Evolutionary conservation across 2,329 filamentous ascomycete species (phyloP), one percentile per base, ranked within the genome.

Genomic region (Xylariaceae sp.): DNA sequence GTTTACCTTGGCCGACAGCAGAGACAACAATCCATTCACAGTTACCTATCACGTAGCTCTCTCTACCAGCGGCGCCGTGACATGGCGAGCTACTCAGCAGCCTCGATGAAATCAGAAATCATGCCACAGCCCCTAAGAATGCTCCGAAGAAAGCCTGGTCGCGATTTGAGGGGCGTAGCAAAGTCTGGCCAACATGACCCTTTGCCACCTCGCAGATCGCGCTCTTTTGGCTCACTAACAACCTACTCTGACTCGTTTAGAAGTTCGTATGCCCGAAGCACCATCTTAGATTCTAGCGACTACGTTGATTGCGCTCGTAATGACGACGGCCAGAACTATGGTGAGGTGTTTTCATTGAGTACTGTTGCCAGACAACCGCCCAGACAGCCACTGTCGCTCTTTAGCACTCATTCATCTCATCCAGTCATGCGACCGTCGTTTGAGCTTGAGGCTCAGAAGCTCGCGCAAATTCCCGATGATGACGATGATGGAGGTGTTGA

Each of bases 381-480:
- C 1, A 80, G 80, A 62, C 74, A 72, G 6, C 72, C 75, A 11
- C 63, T 82, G 34, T 86, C 84, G 0, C 70, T 86, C 1, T 83
- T 85, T 62, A 86, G 82, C 66, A 85, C 83, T 0, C 80, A 83
- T 63, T 85, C 83, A 3, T 86, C 84, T 2, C 84, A 84, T 64
- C 84, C 84, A 0, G 74, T 79, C 1, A 85, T 86, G 82, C 80
- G 84, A 3, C 82, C 84, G 1, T 97, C 92, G 0, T 97, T 97
- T 67, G 91, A 97, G 73, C 88, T 83, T 2, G 92, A 96, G 68
- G 90, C 95, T 1, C 87, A 92, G 60, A 90, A 90, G 67, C 83
- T 99, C 56, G 90, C 92, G 1, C 87, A 89, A 57, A 90, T 97
- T 30, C 91, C 93, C 0, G 92, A 97, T 69, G 90, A 95, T 44